Conservation (phyloP, 2,329 filamentous ascomycete genomes). For the Periconia sp. region DNA sequence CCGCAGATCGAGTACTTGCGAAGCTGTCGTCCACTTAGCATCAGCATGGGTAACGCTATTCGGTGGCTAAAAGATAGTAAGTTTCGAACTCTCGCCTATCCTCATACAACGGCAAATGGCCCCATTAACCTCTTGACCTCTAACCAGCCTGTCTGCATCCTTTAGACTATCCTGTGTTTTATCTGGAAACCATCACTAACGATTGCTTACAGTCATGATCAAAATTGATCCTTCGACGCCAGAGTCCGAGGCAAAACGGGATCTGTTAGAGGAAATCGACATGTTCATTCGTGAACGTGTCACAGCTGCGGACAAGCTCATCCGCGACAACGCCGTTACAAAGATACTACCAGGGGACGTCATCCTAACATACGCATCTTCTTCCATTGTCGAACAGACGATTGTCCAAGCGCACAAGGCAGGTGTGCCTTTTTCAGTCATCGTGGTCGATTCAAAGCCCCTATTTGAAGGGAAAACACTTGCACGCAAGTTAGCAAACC, state of each 20-base stretch:
- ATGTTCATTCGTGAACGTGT: conserved; percentile 90
- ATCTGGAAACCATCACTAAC: not conserved
- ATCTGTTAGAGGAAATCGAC: conserved; percentile 82
- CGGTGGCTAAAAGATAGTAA: conserved; percentile 81
- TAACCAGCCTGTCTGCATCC: not conserved
- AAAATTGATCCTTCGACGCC: conserved; percentile 86
- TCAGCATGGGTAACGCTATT: conserved; percentile 96
- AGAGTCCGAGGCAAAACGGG: conserved; percentile 80
- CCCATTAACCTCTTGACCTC: too few relatives aligned
- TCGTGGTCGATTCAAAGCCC: conserved; percentile 79
- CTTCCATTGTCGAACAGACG: conserved; percentile 83
- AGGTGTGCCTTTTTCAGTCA: conserved; percentile 80
- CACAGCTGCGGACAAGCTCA: conserved; percentile 83
- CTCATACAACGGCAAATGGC: not conserved
- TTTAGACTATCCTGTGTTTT: not conserved
- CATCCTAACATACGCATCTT: conserved; percentile 85
- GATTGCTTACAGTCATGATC: conserved; percentile 67
- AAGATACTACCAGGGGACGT: conserved; percentile 82
- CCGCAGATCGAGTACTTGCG: conserved; percentile 95
- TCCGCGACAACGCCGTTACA: conserved; percentile 75
- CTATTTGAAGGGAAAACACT: conserved; percentile 74
- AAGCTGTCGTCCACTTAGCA: conserved; percentile 92
- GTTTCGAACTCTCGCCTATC: not conserved
- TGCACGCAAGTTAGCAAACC: conserved; percentile 71
- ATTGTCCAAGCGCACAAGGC: conserved; percentile 72